Conservation (phyloP, 2,329 filamentous ascomycete species). For the Grosmannia penicillata region DNA sequence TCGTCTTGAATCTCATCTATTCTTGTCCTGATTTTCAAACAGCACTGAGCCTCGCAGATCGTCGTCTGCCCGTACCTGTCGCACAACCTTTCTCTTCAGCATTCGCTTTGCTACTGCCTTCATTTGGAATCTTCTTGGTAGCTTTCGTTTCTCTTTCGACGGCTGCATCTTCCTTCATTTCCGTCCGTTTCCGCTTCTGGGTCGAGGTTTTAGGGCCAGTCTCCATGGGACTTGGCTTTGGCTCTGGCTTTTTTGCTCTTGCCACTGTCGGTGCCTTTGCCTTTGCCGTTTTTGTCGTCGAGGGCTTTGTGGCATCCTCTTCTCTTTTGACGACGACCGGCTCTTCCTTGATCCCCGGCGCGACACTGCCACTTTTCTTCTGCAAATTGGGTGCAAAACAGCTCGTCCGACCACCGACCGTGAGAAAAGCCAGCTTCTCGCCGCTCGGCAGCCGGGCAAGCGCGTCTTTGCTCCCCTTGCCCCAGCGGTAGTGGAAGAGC, state of each 20-base stretch:
- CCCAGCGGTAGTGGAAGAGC: constrained; percentile 82
- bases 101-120: background rate
- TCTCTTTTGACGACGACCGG: constrained; percentile 16
- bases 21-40: constrained; percentile 21
- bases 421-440: constrained; percentile 71
- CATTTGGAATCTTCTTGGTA: background rate
- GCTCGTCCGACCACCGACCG: constrained; percentile 80
- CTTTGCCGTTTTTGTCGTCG: constrained; percentile 6
- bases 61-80: background rate
- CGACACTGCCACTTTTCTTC: constrained; percentile 51
- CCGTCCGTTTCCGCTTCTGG: constrained; percentile 7
- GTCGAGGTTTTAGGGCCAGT: no score
- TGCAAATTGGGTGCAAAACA: constrained; percentile 76
- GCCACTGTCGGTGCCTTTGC: constrained; percentile 1
- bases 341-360: constrained; percentile 28
- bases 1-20: no score
- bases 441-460: constrained; percentile 61
- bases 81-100: background rate
- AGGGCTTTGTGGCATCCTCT: constrained; percentile 12
- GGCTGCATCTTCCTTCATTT: background rate
- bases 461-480: constrained; percentile 66
- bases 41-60: constrained; percentile 36
- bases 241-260: no score
- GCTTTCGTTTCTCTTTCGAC: background rate
- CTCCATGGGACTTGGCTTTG: no score